Conservation (phyloP, 306 rosid species). For the Urtica urens region DNA sequence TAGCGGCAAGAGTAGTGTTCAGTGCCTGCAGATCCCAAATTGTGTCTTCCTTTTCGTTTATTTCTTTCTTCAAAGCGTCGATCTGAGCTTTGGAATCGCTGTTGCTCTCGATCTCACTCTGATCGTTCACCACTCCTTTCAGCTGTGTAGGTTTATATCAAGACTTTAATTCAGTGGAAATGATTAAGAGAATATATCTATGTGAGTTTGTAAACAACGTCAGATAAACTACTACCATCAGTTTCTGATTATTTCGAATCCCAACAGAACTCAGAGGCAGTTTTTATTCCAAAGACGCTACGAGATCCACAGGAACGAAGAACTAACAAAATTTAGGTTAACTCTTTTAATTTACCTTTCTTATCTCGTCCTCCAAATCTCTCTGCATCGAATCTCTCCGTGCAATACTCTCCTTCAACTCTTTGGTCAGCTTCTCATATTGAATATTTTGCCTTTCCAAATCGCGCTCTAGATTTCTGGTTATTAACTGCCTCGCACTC, state of each 20-base stretch:
- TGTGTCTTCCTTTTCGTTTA: not conserved
- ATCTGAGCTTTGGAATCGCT: not conserved
- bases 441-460: constrained; percentile 20
- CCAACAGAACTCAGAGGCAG: not conserved
- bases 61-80: not conserved
- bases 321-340: not conserved
- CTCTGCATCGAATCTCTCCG: constrained; percentile 11
- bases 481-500: constrained; percentile 2
- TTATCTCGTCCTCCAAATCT: constrained; percentile 19
- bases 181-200: not conserved
- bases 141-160: not conserved
- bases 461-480: constrained; percentile 9
- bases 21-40: not conserved
- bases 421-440: constrained; percentile 2
- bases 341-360: constrained; percentile 8
- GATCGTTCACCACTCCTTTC: not conserved
- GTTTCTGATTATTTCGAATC: no score
- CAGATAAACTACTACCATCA: no score
- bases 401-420: constrained; percentile 13
- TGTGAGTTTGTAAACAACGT: not conserved
- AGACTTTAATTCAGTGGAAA: not conserved
- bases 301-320: not conserved
- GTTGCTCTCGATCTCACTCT: not conserved
- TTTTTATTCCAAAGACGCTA: constrained; percentile 2
- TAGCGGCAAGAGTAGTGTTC: not conserved